Conservation (phyloP, 352 stramenopile genomes). For the Globisporangium irregulare region DNA sequence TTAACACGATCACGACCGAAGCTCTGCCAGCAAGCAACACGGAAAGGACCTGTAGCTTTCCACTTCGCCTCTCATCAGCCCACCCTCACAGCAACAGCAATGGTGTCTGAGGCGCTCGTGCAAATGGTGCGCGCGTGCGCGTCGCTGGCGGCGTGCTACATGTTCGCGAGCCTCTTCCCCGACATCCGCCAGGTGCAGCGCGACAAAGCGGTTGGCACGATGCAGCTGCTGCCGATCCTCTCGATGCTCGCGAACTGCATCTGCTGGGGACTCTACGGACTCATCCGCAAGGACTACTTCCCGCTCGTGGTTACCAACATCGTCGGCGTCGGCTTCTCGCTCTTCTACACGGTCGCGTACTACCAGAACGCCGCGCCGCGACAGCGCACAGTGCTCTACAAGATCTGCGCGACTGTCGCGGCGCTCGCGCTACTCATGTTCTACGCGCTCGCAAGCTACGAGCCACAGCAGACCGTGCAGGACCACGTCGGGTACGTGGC, state of each 20-base stretch:
- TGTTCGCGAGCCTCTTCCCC: constrained; percentile 49
- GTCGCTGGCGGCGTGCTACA: constrained; percentile 36
- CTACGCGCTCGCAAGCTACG: constrained; percentile 30
- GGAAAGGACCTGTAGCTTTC: neutral
- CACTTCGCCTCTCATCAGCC: neutral
- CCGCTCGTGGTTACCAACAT: constrained; percentile 50
- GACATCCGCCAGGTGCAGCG: constrained; percentile 34
- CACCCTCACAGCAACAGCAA: neutral
- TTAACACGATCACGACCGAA: constrained; percentile 5
- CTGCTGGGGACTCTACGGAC: constrained; percentile 50
- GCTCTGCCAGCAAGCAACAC: neutral
- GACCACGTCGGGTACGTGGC: constrained; percentile 49
- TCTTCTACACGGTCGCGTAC: constrained; percentile 51
- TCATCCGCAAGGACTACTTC: constrained; percentile 50
- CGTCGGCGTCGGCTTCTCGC: constrained; percentile 36
- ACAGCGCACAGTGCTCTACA: constrained; percentile 16
- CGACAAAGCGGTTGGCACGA: constrained; percentile 16
- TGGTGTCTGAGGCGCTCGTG: constrained; percentile 25
- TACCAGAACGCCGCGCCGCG: constrained; percentile 21
- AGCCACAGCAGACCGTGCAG: constrained; percentile 26
- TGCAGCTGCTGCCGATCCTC: constrained; percentile 38
- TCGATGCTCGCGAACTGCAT: constrained; percentile 67
- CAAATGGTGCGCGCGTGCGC: constrained; percentile 35
- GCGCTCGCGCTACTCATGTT: constrained; percentile 34
- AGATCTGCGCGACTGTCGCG: constrained; percentile 24